Percentiles rank a stretch among this genome's conserved stretches.
These are phyloP conservation scores for Psidium friedrichsthalianum DNA, from an alignment of 345 rosid genomes.

Conservation along the genomic window DNA sequence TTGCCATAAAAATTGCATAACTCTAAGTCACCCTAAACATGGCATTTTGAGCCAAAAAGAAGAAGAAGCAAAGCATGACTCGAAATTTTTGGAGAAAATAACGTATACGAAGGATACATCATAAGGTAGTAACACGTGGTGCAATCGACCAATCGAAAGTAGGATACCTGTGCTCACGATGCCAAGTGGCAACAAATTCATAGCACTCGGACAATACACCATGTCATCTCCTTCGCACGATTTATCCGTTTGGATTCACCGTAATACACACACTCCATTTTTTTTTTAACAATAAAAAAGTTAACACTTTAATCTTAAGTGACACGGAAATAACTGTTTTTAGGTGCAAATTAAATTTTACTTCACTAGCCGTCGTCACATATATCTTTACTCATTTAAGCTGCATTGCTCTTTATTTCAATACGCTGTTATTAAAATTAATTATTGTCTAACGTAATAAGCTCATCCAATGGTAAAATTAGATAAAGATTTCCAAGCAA, in stretches of 20 bases:
- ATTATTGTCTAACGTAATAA: too few species aligned
- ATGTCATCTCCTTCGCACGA: neutral
- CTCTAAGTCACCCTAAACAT: neutral
- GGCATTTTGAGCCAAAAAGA: too few species aligned
- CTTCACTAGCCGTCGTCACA: too few species aligned
- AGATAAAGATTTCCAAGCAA: neutral
- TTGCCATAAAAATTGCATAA: neutral
- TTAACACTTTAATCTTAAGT: too few species aligned
- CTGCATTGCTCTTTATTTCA: neutral
- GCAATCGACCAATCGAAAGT: accelerated
- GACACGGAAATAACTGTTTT: too few species aligned
- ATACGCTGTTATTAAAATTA: too few species aligned
- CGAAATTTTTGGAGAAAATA: neutral
- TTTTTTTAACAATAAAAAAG: too few species aligned
- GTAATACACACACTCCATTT: neutral
- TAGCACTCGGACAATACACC: accelerated
- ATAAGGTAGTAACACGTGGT: accelerated
- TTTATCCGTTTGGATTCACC: too few species aligned
- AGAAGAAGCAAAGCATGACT: accelerated
- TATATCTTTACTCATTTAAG: neutral
- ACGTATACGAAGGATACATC: too few species aligned
- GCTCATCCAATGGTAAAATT: too few species aligned
- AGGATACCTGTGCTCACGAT: neutral
- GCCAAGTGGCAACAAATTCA: accelerated
- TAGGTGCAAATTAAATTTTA: neutral